phyloP scores from a whole-genome alignment of 106 monocot genomes.

The Dioscorea zingiberensis region DNA sequence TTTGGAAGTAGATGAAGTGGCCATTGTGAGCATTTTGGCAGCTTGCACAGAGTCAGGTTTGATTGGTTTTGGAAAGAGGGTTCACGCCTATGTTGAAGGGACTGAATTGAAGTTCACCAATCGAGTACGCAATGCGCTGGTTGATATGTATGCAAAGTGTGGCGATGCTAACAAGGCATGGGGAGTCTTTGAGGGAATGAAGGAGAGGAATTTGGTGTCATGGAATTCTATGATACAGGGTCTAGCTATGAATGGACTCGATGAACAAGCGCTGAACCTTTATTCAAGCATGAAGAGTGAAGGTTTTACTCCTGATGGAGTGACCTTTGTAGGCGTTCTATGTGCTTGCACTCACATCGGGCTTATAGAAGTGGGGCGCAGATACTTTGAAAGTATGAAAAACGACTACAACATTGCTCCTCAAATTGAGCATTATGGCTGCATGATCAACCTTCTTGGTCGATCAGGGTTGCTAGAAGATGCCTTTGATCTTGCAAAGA shows the following conservation, averaged over 20 bases:
- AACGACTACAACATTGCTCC: conserved; percentile 57
- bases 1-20: conserved; percentile 38
- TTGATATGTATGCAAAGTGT: conserved; percentile 86
- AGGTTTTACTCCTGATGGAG: conserved; percentile 52
- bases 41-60: conserved; percentile 72
- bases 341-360: conserved; percentile 76
- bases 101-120: conserved; percentile 20
- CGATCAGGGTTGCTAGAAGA: conserved; percentile 58
- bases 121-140: conserved; percentile 61
- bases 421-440: conserved; percentile 84
- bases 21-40: conserved; percentile 52
- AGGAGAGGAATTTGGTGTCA: conserved; percentile 45
- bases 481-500: conserved; percentile 45
- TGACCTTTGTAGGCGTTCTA: conserved; percentile 65
- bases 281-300: conserved; percentile 53
- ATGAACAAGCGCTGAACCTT: conserved; percentile 48
- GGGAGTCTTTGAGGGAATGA: conserved; percentile 38
- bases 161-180: conserved; percentile 50
- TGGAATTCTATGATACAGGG: conserved; percentile 85
- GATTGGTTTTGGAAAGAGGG: conserved; percentile 53
- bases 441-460: conserved; percentile 72
- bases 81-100: conserved; percentile 30
- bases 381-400: conserved; percentile 57
- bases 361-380: conserved; percentile 45
- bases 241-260: conserved; percentile 65